phyloP scores from a whole-genome alignment of 1,139 yeast species.

The Scheffersomyces cryptocercus region DNA sequence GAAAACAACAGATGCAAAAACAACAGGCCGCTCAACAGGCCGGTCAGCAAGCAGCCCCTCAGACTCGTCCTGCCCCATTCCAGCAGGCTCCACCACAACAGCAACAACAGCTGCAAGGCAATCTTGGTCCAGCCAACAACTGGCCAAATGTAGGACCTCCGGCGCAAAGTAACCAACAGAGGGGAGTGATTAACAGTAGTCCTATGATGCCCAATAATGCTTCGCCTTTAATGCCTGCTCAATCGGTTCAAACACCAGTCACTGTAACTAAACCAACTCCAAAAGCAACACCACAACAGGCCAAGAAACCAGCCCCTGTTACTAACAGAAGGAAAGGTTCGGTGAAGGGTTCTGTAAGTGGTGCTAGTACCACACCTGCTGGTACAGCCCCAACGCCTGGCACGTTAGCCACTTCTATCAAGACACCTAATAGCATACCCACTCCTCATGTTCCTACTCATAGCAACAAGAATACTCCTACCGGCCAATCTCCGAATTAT shows the following conservation, averaged over 20 bases:
- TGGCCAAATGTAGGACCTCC: constrained; percentile 24
- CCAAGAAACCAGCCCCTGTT: constrained; percentile 7
- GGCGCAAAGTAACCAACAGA: constrained; percentile 7
- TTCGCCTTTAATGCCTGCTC: constrained; percentile 22
- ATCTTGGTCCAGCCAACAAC: constrained; percentile 19
- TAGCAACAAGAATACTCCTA: constrained; percentile 45
- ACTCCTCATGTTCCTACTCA: constrained; percentile 44
- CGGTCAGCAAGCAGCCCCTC: background rate
- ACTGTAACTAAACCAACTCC: background rate
- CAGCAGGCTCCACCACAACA: constrained; percentile 12
- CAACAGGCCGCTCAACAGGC: constrained; percentile 12
- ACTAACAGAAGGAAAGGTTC: constrained; percentile 29
- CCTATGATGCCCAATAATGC: constrained; percentile 26
- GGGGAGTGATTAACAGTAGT: constrained; percentile 15
- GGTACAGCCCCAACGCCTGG: constrained; percentile 45
- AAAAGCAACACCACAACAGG: constrained; percentile 7
- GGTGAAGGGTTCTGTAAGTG: constrained; percentile 19
- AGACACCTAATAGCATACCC: constrained; percentile 47
- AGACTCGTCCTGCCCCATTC: constrained; percentile 7
- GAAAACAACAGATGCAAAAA: constrained; percentile 34
- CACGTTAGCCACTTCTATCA: constrained; percentile 39
- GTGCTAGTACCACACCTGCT: constrained; percentile 35
- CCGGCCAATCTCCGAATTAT: constrained; percentile 39
- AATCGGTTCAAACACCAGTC: background rate
- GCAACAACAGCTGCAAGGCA: constrained; percentile 10